These are phyloP conservation scores for Osmanthus fragrans DNA, from an alignment of 257 asterid genomes.

Conservation along the genomic window DNA sequence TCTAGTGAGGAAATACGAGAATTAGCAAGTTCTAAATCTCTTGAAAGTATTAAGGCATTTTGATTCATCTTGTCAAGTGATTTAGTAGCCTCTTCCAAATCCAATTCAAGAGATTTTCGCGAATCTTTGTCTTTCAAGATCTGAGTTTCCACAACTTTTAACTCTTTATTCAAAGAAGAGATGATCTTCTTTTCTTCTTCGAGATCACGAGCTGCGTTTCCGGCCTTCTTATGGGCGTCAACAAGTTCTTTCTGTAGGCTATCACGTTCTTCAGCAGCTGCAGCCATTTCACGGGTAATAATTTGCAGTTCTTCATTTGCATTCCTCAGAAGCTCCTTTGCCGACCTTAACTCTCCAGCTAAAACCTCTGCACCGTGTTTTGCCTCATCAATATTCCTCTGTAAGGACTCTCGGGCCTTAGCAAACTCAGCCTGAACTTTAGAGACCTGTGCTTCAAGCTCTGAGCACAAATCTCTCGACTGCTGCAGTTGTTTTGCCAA, in stretches of 20 bases:
- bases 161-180: constrained; percentile 48
- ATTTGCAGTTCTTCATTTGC: constrained; percentile 47
- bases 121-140: constrained; percentile 44
- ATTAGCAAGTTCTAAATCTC: constrained; percentile 56
- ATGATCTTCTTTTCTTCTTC: constrained; percentile 45
- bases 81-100: constrained; percentile 55
- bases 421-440: constrained; percentile 44
- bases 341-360: constrained; percentile 45
- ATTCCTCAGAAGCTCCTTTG: constrained; percentile 45
- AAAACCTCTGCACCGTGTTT: constrained; percentile 34
- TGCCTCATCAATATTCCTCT: constrained; percentile 46
- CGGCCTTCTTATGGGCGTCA: constrained; percentile 43
- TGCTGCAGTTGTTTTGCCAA: constrained; percentile 48
- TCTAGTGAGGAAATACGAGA: constrained; percentile 52
- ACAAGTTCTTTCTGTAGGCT: constrained; percentile 58
- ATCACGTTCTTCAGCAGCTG: constrained; percentile 36
- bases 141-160: constrained; percentile 46
- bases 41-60: constrained; percentile 39
- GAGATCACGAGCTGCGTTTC: constrained; percentile 42
- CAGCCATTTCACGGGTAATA: constrained; percentile 45
- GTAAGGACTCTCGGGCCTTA: constrained; percentile 49
- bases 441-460: constrained; percentile 56
- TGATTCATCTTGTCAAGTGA: constrained; percentile 60
- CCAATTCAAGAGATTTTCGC: constrained; percentile 51
- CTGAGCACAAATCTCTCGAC: constrained; percentile 49